Evolutionary conservation across 352 stramenopile genomes (phyloP), one percentile per base, ranked within the genome.

Genomic region (Phytophthora crassamura): DNA sequence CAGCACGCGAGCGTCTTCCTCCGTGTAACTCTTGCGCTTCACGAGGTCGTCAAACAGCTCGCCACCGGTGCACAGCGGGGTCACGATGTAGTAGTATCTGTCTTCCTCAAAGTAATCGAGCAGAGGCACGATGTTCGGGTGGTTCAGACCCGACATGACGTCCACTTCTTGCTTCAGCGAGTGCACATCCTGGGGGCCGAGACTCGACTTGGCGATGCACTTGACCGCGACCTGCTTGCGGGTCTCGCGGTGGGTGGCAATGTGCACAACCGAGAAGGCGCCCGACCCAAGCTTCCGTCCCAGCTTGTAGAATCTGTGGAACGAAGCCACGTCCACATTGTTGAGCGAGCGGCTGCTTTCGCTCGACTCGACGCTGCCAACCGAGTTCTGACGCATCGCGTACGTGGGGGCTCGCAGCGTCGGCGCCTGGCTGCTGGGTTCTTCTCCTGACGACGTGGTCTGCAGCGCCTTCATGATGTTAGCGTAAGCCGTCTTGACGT

Each of bases 31-130:
- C 49, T 97, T 96, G 25, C 95, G 90, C 58, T 97, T 89, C 0
- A 98, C 90, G 7, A 99, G 86, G 34, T 94, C 81, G 56, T 99
- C 95, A 79, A 99, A 99, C 1, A 99, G 78, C 62, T 99, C 96
- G 7, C 97, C 91, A 39, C 91, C 91, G 1, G 78, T 90, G 47
- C 80, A 88, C 41, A 91, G 53, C 56, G 83, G 82, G 18, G 85
- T 95, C 15, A 95, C 87, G 56, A 93, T 80, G 52, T 93, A 90
- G 57, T 90, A 93, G 70, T 88, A 91, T 56, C 81, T 67, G 12
- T 75, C 43, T 58, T 92, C 86, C 39, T 95, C 82, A 49, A 82
- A 95, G 53, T 91, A 92, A 34, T 86, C 84, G 12, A 91, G 58
- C 12, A 92, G 70, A 35, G 82, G 84, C 28, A 95, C 78, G 4